Evolutionary conservation across 164 flowering plant species (phyloP).

Genomic region (Vitis labrusca): DNA sequence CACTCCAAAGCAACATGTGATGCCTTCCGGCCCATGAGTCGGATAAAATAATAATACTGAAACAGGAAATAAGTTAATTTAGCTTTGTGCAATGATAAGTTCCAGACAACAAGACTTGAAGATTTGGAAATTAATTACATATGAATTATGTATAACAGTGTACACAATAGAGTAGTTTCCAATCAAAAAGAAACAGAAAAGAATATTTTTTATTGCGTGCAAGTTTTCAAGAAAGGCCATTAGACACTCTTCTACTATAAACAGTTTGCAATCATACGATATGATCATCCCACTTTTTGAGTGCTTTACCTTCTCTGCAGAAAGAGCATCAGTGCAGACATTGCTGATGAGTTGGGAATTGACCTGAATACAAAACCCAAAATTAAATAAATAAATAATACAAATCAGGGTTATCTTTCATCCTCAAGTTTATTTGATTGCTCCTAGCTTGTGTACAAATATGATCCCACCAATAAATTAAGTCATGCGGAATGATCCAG

Average conservation of each 20-base stretch:
- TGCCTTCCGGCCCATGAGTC: slow-evolving; percentile 96
- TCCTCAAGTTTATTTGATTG: not conserved
- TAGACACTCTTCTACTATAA: too few relatives aligned
- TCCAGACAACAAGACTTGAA: too few relatives aligned
- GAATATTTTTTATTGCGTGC: too few relatives aligned
- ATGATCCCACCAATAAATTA: not conserved
- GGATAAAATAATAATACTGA: slow-evolving; percentile 94
- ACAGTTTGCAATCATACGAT: too few relatives aligned
- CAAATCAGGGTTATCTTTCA: not conserved
- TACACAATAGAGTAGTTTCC: not conserved
- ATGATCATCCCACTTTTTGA: too few relatives aligned
- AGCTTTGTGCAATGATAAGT: not conserved
- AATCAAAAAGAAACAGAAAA: not conserved
- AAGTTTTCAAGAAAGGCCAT: too few relatives aligned
- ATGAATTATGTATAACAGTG: too few relatives aligned
- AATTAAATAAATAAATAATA: not conserved
- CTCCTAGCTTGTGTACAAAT: not conserved
- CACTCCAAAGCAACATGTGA: slow-evolving; percentile 98
- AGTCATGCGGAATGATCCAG: not conserved
- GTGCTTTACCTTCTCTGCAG: slow-evolving; percentile 88
- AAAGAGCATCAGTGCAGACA: slow-evolving; percentile 98
- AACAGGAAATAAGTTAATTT: slow-evolving; percentile 7
- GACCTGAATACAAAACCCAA: slow-evolving; percentile 49
- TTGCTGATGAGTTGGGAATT: slow-evolving; percentile 98
- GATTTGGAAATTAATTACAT: too few relatives aligned